Base-by-base conservation (phyloP, 768 basidiomycete genomes). In the Boletus sp. region DNA sequence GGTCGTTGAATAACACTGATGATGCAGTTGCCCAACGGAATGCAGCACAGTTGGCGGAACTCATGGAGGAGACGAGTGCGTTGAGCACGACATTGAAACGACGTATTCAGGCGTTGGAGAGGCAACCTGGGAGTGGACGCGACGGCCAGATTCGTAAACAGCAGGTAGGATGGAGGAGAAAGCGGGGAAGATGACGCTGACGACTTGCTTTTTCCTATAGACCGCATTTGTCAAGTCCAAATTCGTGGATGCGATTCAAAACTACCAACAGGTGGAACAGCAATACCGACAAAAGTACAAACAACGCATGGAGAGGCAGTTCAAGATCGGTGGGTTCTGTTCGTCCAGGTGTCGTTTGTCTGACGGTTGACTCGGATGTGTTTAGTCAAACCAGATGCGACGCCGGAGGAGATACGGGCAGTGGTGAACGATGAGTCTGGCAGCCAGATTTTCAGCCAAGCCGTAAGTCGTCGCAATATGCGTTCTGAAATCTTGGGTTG, bases 311-410 rank as follows among this genome's bases (percentile, higher is more conserved):
- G 90, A 90, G 68, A 79, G 92, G 57, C 90, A 97, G 73, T 89
- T 90, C 74, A 91, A 84, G 68, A 96, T 95, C 58, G 90, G 90
- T 87, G 44, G 12, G 82, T 60, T 52, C 29, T 7, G 11, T 37
- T 49, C 15, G 15, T 12, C 4, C n/a, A 10, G 7, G 17, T 11
- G 17, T 28, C 11, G 4, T 11, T 59, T 7, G 40, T 46, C 37
- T 35, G 14, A 28, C 50, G 20, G 7, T 37, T 60, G 52, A 58
- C 35, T 37, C 12, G 32, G 20, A 12, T 47, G 1, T 40, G 4
- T 36, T 17, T 58, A 92, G 94, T 94, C 54, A 97, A 97, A 76
- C 94, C 94, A 47, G 86, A 95, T 72, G 95, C 95, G 5, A 85
- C 93, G 1, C 87, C 87, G 2, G 92, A 97, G 54, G 95, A 98